Evolutionary conservation across 164 flowering plant species (phyloP), one percentile per base, ranked within the genome.

Genomic region (Magnolia kwangsiensis): DNA sequence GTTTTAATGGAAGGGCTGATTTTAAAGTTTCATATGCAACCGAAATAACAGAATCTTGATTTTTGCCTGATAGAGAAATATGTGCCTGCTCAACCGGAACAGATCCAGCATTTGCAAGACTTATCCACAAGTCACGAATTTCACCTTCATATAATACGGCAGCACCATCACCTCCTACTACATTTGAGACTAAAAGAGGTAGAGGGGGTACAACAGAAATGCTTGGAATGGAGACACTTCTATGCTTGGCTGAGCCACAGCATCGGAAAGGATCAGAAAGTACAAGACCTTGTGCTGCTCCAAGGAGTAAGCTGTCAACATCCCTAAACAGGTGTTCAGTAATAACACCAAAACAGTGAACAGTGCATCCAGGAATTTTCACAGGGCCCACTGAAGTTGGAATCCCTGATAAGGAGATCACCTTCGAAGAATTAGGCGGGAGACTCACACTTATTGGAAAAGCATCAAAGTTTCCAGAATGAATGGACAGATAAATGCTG

Each of bases 211-310:
- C 90, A 58, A 93, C 94, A 73, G 96, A 87, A 77, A 94, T 90
- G 83, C 81, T 89, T 29, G 99, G 98, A 78, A 89, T 81, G 69
- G 84, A 72, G 72, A 88, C 84, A 77, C 86, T 91, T 83, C 79
- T 90, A 76, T 90, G 81, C 79, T 87, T 94, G 23, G 88, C 82
- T 51, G 97, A 90, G 21, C 99, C 98, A 85, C 99, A 94, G 79
- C 89, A 87, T 75, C 98, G 87, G 75, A 96, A 96, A 67, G 99
- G 99, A 63, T 96, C 99, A 75, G 99, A 96, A 73, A 96, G 89
- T 75, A 96, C 98, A 73, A 96, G 97, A 27, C 99, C 99, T 82
- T 94, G 99, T 50, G 93, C 89, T 37, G 95, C 99, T 80, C 98
- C 99, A 78, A 87, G 89, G 19, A 96, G 92, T 81, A 96, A 85